These are phyloP conservation scores for Microdochium bolleyi DNA, from an alignment of 2,329 filamentous ascomycete species.

Conservation along the genomic window DNA sequence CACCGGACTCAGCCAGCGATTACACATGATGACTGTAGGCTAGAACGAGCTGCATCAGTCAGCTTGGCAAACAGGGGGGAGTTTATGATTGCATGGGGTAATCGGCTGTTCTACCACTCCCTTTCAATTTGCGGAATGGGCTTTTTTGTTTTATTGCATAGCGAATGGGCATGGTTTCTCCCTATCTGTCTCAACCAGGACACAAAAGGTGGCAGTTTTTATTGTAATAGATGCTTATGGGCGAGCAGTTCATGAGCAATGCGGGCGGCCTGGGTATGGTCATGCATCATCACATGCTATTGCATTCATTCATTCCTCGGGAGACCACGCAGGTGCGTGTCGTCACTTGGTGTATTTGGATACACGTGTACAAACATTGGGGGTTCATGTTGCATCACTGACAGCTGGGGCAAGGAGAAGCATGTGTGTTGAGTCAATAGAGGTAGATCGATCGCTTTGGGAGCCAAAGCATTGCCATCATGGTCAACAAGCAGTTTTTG, in stretches of 20 bases:
- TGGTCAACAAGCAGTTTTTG: no score
- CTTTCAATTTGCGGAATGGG: conserved; percentile 19
- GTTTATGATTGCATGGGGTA: no score
- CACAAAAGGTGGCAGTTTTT: not conserved
- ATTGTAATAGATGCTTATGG: not conserved
- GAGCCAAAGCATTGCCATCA: no score
- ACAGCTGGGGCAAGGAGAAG: not conserved
- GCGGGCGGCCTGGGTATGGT: not conserved
- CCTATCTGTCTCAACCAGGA: not conserved
- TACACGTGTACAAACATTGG: not conserved
- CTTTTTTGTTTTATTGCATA: conserved; percentile 29
- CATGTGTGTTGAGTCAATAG: no score
- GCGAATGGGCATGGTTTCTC: conserved; percentile 20
- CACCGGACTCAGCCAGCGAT: conserved; percentile 39
- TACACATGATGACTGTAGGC: conserved; percentile 60
- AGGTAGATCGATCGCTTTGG: no score
- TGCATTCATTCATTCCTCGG: not conserved
- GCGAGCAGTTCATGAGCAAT: not conserved
- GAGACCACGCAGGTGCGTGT: not conserved
- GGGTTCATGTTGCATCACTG: not conserved
- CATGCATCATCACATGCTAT: not conserved
- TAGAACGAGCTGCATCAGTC: conserved; percentile 17
- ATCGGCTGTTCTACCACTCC: not conserved
- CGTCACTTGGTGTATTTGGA: not conserved
- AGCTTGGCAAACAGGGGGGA: not conserved